Conservation (phyloP, 768 basidiomycete species). For the Tephrocybe sp. region DNA sequence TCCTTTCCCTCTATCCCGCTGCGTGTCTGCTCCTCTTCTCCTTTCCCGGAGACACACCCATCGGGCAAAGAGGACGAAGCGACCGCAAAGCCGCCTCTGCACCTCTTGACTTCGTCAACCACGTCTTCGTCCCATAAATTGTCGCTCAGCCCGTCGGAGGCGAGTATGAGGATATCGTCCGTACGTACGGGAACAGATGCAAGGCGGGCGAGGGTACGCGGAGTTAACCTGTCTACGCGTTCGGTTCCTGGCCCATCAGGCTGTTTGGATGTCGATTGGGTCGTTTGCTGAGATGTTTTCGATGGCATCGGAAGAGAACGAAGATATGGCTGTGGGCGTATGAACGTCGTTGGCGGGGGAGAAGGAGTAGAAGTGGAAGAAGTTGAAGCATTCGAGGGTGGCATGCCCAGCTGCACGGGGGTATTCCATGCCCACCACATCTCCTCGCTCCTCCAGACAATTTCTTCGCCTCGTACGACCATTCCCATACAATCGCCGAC, state of each 20-base stretch:
- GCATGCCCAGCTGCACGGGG: slow-evolving; percentile 39
- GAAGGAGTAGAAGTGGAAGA: slow-evolving; percentile 21
- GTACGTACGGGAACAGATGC: slow-evolving; percentile 68
- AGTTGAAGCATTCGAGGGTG: neutral
- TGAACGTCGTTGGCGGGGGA: slow-evolving; percentile 7
- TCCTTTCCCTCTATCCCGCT: neutral
- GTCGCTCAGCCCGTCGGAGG: slow-evolving; percentile 80
- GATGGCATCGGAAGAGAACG: neutral
- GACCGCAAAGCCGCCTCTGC: slow-evolving; percentile 25
- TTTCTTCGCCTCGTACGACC: slow-evolving; percentile 75
- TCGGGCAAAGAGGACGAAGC: neutral
- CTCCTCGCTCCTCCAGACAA: slow-evolving; percentile 86
- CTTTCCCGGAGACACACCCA: too few relatives aligned
- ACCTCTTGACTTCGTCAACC: slow-evolving; percentile 73
- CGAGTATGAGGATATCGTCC: slow-evolving; percentile 79
- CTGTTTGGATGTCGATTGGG: slow-evolving; percentile 8
- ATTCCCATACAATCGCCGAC: slow-evolving; percentile 88
- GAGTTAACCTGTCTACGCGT: slow-evolving; percentile 7
- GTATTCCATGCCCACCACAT: slow-evolving; percentile 83
- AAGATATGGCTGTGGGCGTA: neutral
- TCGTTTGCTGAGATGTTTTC: slow-evolving; percentile 13
- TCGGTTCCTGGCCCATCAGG: neutral
- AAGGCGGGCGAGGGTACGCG: slow-evolving; percentile 59
- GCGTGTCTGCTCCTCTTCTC: neutral
- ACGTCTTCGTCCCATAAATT: slow-evolving; percentile 91